These are phyloP conservation scores for Datura wrightii DNA, from an alignment of 257 asterid species.

Conservation along the genomic window DNA sequence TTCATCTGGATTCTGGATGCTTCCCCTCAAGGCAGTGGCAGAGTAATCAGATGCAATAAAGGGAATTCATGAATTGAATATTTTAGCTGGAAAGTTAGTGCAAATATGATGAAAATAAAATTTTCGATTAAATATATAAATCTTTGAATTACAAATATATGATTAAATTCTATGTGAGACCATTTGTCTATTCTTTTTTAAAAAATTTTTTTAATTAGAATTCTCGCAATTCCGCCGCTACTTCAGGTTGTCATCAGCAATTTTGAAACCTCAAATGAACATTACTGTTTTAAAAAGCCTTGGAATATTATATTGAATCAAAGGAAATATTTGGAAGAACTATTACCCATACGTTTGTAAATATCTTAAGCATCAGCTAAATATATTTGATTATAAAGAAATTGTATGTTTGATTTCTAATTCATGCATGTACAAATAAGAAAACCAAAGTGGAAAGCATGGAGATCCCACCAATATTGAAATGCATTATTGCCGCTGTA, in stretches of 20 bases:
- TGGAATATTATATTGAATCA: background rate
- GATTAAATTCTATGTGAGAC: no score
- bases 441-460: constrained; percentile 17
- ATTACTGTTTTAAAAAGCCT: background rate
- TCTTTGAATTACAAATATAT: no score
- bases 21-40: background rate
- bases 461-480: constrained; percentile 10
- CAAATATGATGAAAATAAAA: no score
- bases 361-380: no score
- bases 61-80: no score
- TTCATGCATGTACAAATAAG: constrained; percentile 1
- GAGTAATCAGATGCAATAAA: no score
- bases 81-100: no score
- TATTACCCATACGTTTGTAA: background rate
- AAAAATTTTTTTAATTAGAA: no score
- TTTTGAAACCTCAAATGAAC: background rate
- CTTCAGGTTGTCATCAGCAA: background rate
- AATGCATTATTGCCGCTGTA: background rate
- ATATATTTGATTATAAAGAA: background rate
- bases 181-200: no score
- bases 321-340: background rate
- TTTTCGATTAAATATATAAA: no score
- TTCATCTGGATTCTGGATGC: background rate
- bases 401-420: background rate
- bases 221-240: background rate